Percentiles rank a stretch among this genome's conserved stretches.
phyloP scores from a whole-genome alignment of 345 rosid species.

The Carallia pectinifolia region DNA sequence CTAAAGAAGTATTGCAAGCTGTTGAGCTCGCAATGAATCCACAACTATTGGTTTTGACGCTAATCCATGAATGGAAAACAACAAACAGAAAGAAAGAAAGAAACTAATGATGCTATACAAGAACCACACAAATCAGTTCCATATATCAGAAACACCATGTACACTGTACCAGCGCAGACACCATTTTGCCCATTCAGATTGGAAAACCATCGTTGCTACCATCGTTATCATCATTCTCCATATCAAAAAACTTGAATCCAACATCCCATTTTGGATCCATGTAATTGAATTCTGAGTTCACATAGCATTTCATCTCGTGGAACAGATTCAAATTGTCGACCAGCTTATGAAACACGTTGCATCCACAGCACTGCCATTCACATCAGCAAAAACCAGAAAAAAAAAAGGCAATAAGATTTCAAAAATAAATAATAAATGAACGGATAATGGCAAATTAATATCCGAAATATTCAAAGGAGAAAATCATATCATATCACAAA shows the following conservation, averaged over 20 bases:
- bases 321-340: conserved; percentile 93
- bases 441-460: not conserved
- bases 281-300: conserved; percentile 60
- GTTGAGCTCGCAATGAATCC: conserved; percentile 9
- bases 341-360: conserved; percentile 87
- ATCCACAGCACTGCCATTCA: conserved; percentile 74
- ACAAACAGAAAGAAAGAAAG: not conserved
- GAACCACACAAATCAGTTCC: conserved; percentile 14
- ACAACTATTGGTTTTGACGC: conserved; percentile 12
- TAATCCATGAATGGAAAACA: not conserved
- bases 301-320: conserved; percentile 83
- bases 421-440: too few relatives aligned
- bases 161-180: conserved; percentile 21
- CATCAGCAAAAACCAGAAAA: not conserved
- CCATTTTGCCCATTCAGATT: conserved; percentile 34
- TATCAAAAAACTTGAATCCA: conserved; percentile 58
- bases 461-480: not conserved
- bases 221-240: conserved; percentile 35
- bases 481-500: too few relatives aligned
- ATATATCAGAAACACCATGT: conserved; percentile 31
- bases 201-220: conserved; percentile 39
- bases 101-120: conserved; percentile 31
- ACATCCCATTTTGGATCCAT: conserved; percentile 52
- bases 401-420: not conserved
- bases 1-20: not conserved